Base-by-base conservation (phyloP, 371 early-diverging fungal genomes). In the Mortierella sp. region DNA sequence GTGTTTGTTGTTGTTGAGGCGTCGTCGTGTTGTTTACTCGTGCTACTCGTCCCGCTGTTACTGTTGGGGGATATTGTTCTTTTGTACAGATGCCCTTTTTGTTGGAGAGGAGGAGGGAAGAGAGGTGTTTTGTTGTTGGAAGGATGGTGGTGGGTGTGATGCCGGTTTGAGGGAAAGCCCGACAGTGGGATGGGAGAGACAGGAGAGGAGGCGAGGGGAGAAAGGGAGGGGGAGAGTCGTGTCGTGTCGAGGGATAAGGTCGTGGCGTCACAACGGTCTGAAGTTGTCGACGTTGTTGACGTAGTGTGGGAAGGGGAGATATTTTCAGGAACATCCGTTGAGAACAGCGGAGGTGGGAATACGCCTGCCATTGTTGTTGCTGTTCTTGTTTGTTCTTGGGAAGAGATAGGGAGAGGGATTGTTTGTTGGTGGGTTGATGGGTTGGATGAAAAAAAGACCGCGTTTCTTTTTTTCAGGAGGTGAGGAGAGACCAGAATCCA, bases 311-410 rank as follows among this genome's bases (percentile, higher is more conserved):
- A 49, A 56, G 49, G 41, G 18, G 43, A 56, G 27, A 29, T n/a
- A 32, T 74, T 44, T 24, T 27, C 32, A 27, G 41, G 48, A 38
- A 49, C 75, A 70, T 44, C 27, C n/a, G 81, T 65, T 38, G 49
- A 14, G 46, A 81, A 81, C 38, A 81, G 72, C 29, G 77, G 77
- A 73, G 76, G 81, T n/a, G 81, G 81, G 44, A 81, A 76, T 54
- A 73, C 38, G 74, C 58, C 76, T 24, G 77, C 60, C 74, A 72
- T 76, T 44, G 8, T 71, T 32, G 21, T 49, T 51, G 21, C 16
- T 46, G 14, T 27, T 44, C 32, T 32, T 54, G 32, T 46, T 73
- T 35, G 35, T 35, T 35, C 35, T 35, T 35, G 27, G 11, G 3
- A 8, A n/a, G 7, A 24, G 56, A 29, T 4, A 70, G 24, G 6